Conservation (phyloP, 1,284 basidiomycete species). For the Irpex sp. region DNA sequence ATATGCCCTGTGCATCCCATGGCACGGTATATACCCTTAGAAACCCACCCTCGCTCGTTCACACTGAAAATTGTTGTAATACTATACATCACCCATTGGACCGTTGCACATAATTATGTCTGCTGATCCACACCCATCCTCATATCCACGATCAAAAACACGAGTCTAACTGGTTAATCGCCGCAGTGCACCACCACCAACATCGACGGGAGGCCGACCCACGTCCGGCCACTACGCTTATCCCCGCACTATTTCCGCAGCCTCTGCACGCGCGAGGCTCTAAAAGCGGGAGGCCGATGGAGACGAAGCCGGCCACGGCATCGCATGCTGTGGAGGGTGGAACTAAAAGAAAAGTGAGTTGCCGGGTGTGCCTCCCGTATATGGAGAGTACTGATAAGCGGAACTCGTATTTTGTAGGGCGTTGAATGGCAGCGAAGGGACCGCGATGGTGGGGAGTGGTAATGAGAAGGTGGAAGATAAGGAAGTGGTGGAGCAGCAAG, state of each 20-base stretch:
- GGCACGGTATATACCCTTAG: slow-evolving; percentile 9
- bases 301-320: neutral
- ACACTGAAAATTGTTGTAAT: slow-evolving; percentile 5
- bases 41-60: slow-evolving; percentile 8
- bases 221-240: slow-evolving; percentile 4
- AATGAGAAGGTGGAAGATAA: neutral
- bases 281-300: slow-evolving; percentile 8
- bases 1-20: slow-evolving; percentile 15
- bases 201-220: slow-evolving; percentile 3
- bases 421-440: neutral
- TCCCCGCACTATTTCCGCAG: slow-evolving; percentile 20
- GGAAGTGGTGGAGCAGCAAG: neutral
- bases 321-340: neutral
- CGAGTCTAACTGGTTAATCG: neutral
- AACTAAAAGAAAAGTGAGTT: neutral
- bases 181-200: slow-evolving; percentile 6
- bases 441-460: neutral
- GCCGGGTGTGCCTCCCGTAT: neutral
- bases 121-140: too few relatives aligned
- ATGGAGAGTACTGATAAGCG: neutral
- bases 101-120: too few relatives aligned
- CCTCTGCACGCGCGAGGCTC: slow-evolving; percentile 12
- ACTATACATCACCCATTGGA: slow-evolving; percentile 2
- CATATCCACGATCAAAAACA: neutral
- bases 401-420: neutral